Evolutionary conservation across 371 early-diverging fungal species (phyloP), one percentile per base, ranked within the genome.

Genomic region (Smittium mucronatum): DNA sequence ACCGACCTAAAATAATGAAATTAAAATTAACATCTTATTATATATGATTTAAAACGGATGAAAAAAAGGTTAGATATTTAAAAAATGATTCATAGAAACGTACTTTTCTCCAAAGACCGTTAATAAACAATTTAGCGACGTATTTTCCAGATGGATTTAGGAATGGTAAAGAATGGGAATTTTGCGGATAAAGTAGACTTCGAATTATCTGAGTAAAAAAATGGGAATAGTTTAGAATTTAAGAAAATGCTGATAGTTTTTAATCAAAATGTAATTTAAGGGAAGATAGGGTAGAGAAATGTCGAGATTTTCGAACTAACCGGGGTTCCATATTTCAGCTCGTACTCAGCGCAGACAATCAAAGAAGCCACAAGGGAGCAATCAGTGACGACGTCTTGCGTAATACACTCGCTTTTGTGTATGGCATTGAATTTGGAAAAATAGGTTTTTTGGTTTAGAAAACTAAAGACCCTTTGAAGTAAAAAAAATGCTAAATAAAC

Each of bases 321-420:
- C 87, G 86, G 88, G 67, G 87, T 88, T 57, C 84, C 81, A 72
- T 87, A 89, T 68, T 82, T 84, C 17, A 80, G 76, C 72, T 95
- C 94, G 72, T 93, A 92, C 32, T 88, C 89, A 2, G 93, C 89
- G 47, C 89, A 84, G 21, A 93, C 93, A 73, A 91, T 90, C 26
- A 95, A 74, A 30, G 93, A 92, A 0, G 94, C 93, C 2, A 95
- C 94, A 77, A 95, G 93, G 16, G 94, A 93, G 74, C 95, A 95
- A 78, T 95, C 93, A 0, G 92, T 93, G 0, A 95, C 93, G 29
- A 90, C 84, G 70, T 93, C 93, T 81, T 93, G 87, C 58, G 87
- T 80, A 60, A 85, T 84, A 64, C 72, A 64, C 5, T 65, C 67
- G 59, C 75, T 68, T n/a, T 70, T 71, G n/a, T 30, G 33, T 47